These are phyloP conservation scores for Penicillium taxi DNA, from an alignment of 495 filamentous ascomycete species.

Conservation along the genomic window DNA sequence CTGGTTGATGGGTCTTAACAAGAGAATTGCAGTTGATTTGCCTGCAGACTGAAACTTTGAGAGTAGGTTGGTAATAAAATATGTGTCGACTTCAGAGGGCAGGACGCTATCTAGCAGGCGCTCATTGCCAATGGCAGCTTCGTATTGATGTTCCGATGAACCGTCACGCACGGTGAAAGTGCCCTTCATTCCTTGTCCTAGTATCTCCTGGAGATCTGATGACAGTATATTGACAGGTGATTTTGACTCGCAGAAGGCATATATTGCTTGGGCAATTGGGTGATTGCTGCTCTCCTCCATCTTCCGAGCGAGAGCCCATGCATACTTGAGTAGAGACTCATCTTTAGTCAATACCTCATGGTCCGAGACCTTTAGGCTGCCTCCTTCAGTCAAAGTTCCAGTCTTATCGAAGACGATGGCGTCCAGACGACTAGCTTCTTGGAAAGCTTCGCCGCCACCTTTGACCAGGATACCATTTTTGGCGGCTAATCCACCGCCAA, in stretches of 20 bases:
- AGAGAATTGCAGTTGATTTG: slow-evolving; percentile 66
- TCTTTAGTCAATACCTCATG: slow-evolving; percentile 47
- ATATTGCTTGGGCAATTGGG: slow-evolving; percentile 78
- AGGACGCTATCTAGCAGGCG: slow-evolving; percentile 47
- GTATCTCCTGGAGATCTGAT: slow-evolving; percentile 59
- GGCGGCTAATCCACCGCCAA: slow-evolving; percentile 82
- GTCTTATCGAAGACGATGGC: slow-evolving; percentile 96
- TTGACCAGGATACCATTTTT: slow-evolving; percentile 85
- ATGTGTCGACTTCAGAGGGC: slow-evolving; percentile 19
- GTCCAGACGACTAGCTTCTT: slow-evolving; percentile 81
- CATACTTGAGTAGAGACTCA: slow-evolving; percentile 25
- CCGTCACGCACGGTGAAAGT: slow-evolving; percentile 42
- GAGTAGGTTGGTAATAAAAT: slow-evolving; percentile 40
- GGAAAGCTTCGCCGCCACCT: slow-evolving; percentile 93
- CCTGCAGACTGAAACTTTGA: slow-evolving; percentile 61
- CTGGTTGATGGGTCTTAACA: slow-evolving; percentile 31
- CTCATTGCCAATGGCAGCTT: slow-evolving; percentile 82
- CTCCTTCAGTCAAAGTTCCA: slow-evolving; percentile 81
- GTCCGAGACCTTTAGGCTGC: slow-evolving; percentile 71
- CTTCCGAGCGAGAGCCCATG: slow-evolving; percentile 49
- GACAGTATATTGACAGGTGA: slow-evolving; percentile 24
- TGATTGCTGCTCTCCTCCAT: slow-evolving; percentile 82
- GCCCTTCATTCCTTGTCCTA: slow-evolving; percentile 76
- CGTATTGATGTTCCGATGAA: slow-evolving; percentile 30
- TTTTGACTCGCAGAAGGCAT: slow-evolving; percentile 52